Conservation (phyloP, 2,329 filamentous ascomycete genomes). For the Diaporthe sp. region DNA sequence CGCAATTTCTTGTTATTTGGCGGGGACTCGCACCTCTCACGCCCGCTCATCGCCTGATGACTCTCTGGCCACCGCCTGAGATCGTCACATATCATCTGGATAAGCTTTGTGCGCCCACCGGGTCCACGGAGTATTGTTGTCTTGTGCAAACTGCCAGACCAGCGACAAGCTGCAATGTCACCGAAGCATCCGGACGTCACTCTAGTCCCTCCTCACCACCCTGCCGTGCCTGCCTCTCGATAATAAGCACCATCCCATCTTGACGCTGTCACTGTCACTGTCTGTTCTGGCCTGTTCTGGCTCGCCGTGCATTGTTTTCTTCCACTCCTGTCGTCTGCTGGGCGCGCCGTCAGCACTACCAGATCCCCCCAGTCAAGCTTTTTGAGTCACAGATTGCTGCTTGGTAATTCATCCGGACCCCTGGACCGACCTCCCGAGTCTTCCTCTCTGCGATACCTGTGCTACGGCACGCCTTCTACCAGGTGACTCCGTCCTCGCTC, state of each 20-base stretch:
- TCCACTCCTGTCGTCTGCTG: not conserved
- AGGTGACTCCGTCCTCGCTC: not conserved
- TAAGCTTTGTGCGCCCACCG: constrained; percentile 6
- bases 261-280: not conserved
- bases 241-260: constrained; percentile 10
- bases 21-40: constrained; percentile 1
- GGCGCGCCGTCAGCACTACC: constrained; percentile 13
- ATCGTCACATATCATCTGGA: constrained; percentile 15
- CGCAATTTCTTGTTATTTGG: constrained; percentile 24
- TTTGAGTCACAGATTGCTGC: not conserved
- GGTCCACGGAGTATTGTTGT: not conserved
- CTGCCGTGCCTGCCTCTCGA: not conserved
- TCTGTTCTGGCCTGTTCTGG: not conserved
- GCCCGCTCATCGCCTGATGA: constrained; percentile 14
- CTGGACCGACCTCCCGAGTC: constrained; percentile 1
- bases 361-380: constrained; percentile 3
- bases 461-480: not conserved
- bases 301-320: not conserved
- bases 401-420: constrained; percentile 12
- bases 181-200: constrained; percentile 3
- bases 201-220: not conserved
- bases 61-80: constrained; percentile 12
- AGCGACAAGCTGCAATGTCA: constrained; percentile 7
- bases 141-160: not conserved
- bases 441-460: not conserved